Percentiles rank a stretch among this genome's conserved stretches.
These are phyloP conservation scores for Starmerella stigmatis DNA, from an alignment of 805 yeast genomes.

Conservation along the genomic window DNA sequence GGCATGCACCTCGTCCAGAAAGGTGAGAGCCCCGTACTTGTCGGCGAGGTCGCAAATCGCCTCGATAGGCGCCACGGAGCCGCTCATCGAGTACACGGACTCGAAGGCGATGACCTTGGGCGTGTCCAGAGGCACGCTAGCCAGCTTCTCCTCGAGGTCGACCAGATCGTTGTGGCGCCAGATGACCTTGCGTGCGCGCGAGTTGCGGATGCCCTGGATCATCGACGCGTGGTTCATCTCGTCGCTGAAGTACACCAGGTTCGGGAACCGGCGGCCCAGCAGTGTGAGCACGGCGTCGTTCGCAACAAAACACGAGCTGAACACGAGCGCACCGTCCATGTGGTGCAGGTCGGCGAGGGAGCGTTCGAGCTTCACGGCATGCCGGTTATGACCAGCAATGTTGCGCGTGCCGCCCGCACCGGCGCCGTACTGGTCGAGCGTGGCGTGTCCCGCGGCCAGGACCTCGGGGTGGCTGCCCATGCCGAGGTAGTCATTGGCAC, in stretches of 20 bases:
- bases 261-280: constrained; percentile 81
- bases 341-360: constrained; percentile 84
- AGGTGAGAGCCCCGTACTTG: constrained; percentile 93
- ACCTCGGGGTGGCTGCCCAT: constrained; percentile 78
- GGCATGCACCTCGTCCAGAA: constrained; percentile 96
- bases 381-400: constrained; percentile 93
- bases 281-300: constrained; percentile 89
- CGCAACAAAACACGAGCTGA: constrained; percentile 92
- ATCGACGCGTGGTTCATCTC: constrained; percentile 93
- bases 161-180: constrained; percentile 82
- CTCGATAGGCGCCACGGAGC: constrained; percentile 89
- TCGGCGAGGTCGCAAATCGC: constrained; percentile 92
- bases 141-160: constrained; percentile 70
- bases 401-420: constrained; percentile 99
- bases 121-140: constrained; percentile 68
- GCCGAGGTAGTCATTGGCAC: constrained; percentile 94
- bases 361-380: constrained; percentile 78
- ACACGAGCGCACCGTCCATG: constrained; percentile 90
- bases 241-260: constrained; percentile 85
- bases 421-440: constrained; percentile 83
- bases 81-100: constrained; percentile 96
- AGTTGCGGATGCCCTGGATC: constrained; percentile 91
- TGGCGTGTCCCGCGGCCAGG: constrained; percentile 60
- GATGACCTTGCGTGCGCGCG: constrained; percentile 76
- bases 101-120: constrained; percentile 97